These are phyloP conservation scores for Astrothelium subdiscretum DNA, from an alignment of 495 filamentous ascomycete species.

Conservation along the genomic window DNA sequence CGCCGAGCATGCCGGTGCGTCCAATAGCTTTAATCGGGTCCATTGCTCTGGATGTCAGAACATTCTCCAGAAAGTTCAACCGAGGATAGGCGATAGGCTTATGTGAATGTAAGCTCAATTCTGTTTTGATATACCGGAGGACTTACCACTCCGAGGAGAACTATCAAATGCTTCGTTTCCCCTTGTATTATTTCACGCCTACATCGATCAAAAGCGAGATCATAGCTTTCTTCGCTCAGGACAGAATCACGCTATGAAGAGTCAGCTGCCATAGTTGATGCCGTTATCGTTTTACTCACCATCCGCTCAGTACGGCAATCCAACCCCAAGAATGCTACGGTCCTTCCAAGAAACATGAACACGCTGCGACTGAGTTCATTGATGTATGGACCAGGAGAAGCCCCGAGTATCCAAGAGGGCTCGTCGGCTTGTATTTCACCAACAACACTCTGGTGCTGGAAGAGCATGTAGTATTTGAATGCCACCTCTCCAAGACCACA, in stretches of 20 bases:
- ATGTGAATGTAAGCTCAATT: conserved; percentile 1
- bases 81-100: conserved; percentile 83
- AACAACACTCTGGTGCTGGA: conserved; percentile 83
- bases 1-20: conserved; percentile 67
- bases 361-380: conserved; percentile 70
- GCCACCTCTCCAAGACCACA: conserved; percentile 79
- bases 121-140: neutral
- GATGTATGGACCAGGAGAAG: conserved; percentile 79
- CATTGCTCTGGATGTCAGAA: conserved; percentile 71
- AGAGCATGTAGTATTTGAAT: conserved; percentile 97
- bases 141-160: conserved; percentile 45
- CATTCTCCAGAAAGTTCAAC: conserved; percentile 61
- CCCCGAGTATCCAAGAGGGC: conserved; percentile 82
- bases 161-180: conserved; percentile 77
- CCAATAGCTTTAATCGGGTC: conserved; percentile 81
- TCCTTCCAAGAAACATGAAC: conserved; percentile 71
- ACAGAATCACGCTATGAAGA: conserved; percentile 53
- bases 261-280: conserved; percentile 7
- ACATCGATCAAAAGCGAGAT: conserved; percentile 73
- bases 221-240: conserved; percentile 68
- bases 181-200: conserved; percentile 69
- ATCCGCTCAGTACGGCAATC: conserved; percentile 88
- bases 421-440: conserved; percentile 71
- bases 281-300: conserved; percentile 10
- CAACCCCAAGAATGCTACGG: conserved; percentile 70